phyloP scores from a whole-genome alignment of 331 rosid species.

The Acacia concinna region DNA sequence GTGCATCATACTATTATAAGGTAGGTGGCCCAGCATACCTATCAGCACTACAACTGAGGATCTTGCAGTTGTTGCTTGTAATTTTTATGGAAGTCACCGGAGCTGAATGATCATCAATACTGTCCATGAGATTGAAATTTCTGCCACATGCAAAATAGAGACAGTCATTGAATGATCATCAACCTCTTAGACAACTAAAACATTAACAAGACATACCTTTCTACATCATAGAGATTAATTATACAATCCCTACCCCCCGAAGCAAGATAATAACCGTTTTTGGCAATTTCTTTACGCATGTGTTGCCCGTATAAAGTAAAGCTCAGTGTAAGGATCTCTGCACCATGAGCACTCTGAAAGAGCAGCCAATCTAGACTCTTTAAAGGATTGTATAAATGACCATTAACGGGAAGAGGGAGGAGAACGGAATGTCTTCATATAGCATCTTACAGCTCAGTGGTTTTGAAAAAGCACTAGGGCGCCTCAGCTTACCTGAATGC shows the following conservation, averaged over 20 bases:
- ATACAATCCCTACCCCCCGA: conserved; percentile 70
- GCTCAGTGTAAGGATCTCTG: conserved; percentile 73
- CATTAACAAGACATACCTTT: conserved; percentile 47
- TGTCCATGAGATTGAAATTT: conserved; percentile 62
- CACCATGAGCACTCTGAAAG: conserved; percentile 73
- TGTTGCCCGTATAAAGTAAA: conserved; percentile 46
- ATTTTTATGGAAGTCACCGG: conserved; percentile 70
- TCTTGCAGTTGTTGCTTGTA: conserved; percentile 45
- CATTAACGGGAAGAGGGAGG: not conserved
- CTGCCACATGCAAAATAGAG: conserved; percentile 46
- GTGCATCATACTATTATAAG: not conserved
- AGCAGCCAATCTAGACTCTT: conserved; percentile 6
- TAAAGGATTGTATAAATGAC: conserved; percentile 1
- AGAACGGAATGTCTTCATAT: conserved; percentile 10
- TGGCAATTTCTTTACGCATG: conserved; percentile 29
- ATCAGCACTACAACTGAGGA: conserved; percentile 77
- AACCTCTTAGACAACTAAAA: conserved; percentile 28
- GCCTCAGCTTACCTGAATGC: conserved; percentile 53
- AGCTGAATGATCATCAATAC: conserved; percentile 67
- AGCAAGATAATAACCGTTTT: conserved; percentile 54
- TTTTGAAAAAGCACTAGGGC: conserved; percentile 22
- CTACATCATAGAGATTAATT: conserved; percentile 68
- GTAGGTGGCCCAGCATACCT: conserved; percentile 38
- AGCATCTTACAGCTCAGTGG: conserved; percentile 20
- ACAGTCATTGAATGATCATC: conserved; percentile 25